Conservation (phyloP, 495 filamentous ascomycete species). For the Astrothelium macrocarpum region DNA sequence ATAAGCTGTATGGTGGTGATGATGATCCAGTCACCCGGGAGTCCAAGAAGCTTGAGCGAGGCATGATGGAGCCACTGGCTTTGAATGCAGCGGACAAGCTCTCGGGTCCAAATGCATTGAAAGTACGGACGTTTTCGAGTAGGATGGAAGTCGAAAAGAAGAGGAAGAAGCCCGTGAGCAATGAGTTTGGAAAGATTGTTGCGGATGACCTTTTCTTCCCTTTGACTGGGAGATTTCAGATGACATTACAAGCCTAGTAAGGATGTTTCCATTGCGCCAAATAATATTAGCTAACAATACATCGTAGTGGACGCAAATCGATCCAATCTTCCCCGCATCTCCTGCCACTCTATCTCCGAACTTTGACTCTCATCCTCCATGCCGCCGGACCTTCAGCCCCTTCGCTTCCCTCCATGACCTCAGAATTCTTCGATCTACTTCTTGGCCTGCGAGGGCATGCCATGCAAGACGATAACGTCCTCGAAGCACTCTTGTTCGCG, state of each 20-base stretch:
- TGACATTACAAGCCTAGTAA: slow-evolving; percentile 39
- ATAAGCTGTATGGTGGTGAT: slow-evolving; percentile 39
- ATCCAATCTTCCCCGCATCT: slow-evolving; percentile 44
- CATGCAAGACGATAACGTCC: slow-evolving; percentile 48
- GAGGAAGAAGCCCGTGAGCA: slow-evolving; percentile 57
- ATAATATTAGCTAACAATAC: background rate
- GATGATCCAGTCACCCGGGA: slow-evolving; percentile 51
- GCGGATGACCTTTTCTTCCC: slow-evolving; percentile 74
- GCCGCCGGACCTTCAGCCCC: slow-evolving; percentile 55
- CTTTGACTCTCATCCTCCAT: slow-evolving; percentile 54
- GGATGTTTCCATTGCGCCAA: slow-evolving; percentile 33
- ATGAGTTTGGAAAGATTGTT: slow-evolving; percentile 65
- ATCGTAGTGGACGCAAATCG: background rate
- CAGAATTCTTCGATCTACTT: slow-evolving; percentile 59
- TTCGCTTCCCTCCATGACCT: slow-evolving; percentile 55
- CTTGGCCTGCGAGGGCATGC: slow-evolving; percentile 37
- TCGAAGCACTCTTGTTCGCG: slow-evolving; percentile 65
- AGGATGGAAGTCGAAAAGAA: slow-evolving; percentile 60
- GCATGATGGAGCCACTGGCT: slow-evolving; percentile 72
- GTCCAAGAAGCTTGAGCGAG: slow-evolving; percentile 50
- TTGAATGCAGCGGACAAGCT: slow-evolving; percentile 57
- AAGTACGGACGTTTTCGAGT: slow-evolving; percentile 69
- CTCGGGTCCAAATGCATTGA: slow-evolving; percentile 72
- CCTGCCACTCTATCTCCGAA: slow-evolving; percentile 53
- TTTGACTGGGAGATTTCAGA: slow-evolving; percentile 45